Conservation (phyloP, 768 basidiomycete genomes). For the Termitomyces sp. region DNA sequence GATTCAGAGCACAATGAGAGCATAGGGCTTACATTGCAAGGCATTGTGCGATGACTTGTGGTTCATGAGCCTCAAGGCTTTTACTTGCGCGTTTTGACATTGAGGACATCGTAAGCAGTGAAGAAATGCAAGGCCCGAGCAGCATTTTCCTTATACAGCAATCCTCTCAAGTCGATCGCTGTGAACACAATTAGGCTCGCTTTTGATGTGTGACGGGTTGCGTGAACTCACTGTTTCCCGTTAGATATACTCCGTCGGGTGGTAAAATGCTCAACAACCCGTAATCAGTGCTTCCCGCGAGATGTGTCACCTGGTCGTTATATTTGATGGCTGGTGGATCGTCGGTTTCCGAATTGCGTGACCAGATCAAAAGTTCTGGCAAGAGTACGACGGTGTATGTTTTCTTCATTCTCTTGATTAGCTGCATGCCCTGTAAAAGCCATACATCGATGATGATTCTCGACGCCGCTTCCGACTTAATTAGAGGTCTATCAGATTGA, state of each 20-base stretch:
- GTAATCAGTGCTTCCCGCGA: not conserved
- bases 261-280: not conserved
- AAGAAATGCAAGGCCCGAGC: not conserved
- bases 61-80: not conserved
- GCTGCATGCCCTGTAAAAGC: not conserved
- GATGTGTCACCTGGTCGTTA: not conserved
- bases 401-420: not conserved
- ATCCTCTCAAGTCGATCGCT: not conserved
- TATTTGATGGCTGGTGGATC: not conserved
- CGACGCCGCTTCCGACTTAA: not conserved
- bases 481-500: not conserved
- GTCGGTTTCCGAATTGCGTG: not conserved
- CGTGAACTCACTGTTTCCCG: not conserved
- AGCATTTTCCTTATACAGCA: not conserved
- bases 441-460: not conserved
- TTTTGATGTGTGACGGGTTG: not conserved
- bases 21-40: not conserved
- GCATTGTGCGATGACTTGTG: not conserved
- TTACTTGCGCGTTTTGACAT: not conserved
- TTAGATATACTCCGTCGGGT: fast-evolving
- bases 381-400: not conserved
- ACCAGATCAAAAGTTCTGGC: not conserved
- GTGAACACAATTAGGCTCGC: not conserved
- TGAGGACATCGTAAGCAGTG: not conserved
- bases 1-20: not conserved